Percentiles rank a stretch among this genome's conserved stretches.
These are phyloP conservation scores for Termitomyces sp. DNA, from an alignment of 768 basidiomycete species.

Conservation along the genomic window DNA sequence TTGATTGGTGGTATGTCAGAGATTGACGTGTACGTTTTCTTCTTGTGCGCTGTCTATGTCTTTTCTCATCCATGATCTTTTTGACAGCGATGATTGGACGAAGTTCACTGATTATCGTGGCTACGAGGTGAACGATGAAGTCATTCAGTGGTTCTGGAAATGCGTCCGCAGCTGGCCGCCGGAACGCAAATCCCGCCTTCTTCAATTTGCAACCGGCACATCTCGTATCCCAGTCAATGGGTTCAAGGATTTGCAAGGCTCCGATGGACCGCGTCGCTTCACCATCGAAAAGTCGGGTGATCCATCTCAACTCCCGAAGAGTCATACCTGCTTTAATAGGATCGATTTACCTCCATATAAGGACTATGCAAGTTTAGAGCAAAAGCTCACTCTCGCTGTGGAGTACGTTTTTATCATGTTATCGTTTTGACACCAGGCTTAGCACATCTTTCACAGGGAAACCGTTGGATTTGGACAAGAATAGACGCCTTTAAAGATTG, in stretches of 20 bases:
- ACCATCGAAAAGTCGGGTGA: conserved; percentile 99
- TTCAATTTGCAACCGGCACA: conserved; percentile 97
- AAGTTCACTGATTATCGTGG: conserved; percentile 99
- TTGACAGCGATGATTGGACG: conserved; percentile 87
- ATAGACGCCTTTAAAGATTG: conserved; percentile 34
- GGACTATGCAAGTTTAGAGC: conserved; percentile 90
- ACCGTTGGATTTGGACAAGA: conserved; percentile 95
- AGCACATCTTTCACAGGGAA: conserved; percentile 49
- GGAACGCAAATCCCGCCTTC: conserved; percentile 92
- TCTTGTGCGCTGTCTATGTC: not conserved
- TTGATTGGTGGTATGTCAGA: conserved; percentile 99
- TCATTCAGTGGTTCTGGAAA: conserved; percentile 99
- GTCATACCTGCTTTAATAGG: conserved; percentile 93
- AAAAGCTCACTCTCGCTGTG: conserved; percentile 91
- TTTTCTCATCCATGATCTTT: not conserved
- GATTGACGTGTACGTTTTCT: conserved; percentile 86
- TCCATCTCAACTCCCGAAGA: conserved; percentile 94
- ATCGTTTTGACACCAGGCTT: conserved; percentile 9
- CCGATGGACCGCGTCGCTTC: conserved; percentile 94
- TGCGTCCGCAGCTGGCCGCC: conserved; percentile 97
- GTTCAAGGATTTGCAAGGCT: conserved; percentile 97
- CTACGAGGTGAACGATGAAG: conserved; percentile 91
- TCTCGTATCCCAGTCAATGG: conserved; percentile 98
- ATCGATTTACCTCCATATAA: conserved; percentile 98
- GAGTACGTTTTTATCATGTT: conserved; percentile 57